phyloP scores from a whole-genome alignment of 2,329 filamentous ascomycete genomes.

The Talaromyces sp. region DNA sequence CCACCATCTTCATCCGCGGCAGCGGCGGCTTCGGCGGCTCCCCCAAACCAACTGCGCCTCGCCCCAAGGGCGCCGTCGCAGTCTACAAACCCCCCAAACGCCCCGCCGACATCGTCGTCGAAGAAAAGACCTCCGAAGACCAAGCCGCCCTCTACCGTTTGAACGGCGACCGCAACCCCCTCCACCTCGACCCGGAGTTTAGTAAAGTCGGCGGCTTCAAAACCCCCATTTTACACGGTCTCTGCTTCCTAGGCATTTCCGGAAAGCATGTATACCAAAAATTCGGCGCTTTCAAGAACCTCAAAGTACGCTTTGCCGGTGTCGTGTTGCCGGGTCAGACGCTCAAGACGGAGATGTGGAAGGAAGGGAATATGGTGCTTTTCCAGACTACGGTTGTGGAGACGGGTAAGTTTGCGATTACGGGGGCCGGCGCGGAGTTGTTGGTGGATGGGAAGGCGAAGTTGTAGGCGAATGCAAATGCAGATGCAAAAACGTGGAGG shows the following conservation, averaged over 20 bases:
- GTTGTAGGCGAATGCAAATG: slow-evolving; percentile 39
- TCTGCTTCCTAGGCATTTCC: slow-evolving; percentile 89
- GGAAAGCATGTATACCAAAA: slow-evolving; percentile 85
- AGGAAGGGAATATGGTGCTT: slow-evolving; percentile 72
- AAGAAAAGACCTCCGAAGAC: slow-evolving; percentile 82
- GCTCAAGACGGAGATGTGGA: slow-evolving; percentile 93
- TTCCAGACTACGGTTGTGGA: slow-evolving; percentile 91
- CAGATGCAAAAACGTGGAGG: neutral
- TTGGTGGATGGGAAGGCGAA: slow-evolving; percentile 52
- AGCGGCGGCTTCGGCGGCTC: slow-evolving; percentile 86
- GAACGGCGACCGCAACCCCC: slow-evolving; percentile 91
- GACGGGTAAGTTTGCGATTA: slow-evolving; percentile 85
- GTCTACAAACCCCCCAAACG: slow-evolving; percentile 76
- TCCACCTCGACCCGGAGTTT: slow-evolving; percentile 93
- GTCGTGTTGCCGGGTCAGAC: slow-evolving; percentile 84
- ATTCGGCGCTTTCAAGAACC: slow-evolving; percentile 81
- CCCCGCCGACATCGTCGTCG: slow-evolving; percentile 74
- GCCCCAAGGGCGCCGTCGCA: slow-evolving; percentile 77
- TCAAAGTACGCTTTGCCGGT: slow-evolving; percentile 89
- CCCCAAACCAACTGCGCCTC: slow-evolving; percentile 63
- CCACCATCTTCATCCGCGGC: slow-evolving; percentile 86
- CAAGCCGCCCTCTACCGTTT: slow-evolving; percentile 92
- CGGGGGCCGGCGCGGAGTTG: slow-evolving; percentile 76
- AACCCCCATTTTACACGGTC: slow-evolving; percentile 89
- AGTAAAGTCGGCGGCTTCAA: slow-evolving; percentile 95